Base-by-base conservation (phyloP, 2,329 filamentous ascomycete genomes). In the Leptographium flavum region DNA sequence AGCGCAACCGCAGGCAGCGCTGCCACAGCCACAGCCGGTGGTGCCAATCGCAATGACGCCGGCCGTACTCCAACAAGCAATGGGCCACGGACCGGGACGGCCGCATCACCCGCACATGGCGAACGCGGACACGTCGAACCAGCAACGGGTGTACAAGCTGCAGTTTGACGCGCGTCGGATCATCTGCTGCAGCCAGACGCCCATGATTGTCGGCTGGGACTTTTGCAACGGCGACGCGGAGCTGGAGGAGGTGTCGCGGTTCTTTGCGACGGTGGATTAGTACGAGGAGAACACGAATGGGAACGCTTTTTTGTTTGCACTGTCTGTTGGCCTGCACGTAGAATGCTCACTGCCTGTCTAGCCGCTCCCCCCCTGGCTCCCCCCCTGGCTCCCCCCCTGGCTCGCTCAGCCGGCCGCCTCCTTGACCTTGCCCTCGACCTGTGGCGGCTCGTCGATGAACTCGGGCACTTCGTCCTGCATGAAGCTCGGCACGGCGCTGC, bases 161-260 rank as follows among this genome's bases (percentile, higher is more conserved):
- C 92, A 98, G 60, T 98, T 95, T 54, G 92, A 98, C 58, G 85
- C 87, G 1, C 76, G 87, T 21, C 80, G 88, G 55, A 93, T 98
- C 53, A 83, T 98, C 45, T 95, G 88, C 65, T 95, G 90, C 59
- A 92, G 84, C 52, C 88, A 96, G 60, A 87, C 92, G 46, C 81
- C 81, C 33, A 79, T 83, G 15, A 96, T 98, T 57, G 87, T 96
- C 0, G 92, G 88, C 0, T 98, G 92, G 92, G 92, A 98, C 61
- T 98, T 96, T 70, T 92, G 87, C 48, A 86, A 87, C 53, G 82
- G 78, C 5, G 88, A 98, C 52, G 63, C 74, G 45, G 83, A 93
- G 54, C 74, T 95, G 44, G 76, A 86, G 45, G 80, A 85, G 57
- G 84, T 82, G 7, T 77, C 79, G 51, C 73, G 75, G 31, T 93